Base-by-base conservation (phyloP, 192 early-diverging fungal genomes). In the Backusella parvicylindrica region DNA sequence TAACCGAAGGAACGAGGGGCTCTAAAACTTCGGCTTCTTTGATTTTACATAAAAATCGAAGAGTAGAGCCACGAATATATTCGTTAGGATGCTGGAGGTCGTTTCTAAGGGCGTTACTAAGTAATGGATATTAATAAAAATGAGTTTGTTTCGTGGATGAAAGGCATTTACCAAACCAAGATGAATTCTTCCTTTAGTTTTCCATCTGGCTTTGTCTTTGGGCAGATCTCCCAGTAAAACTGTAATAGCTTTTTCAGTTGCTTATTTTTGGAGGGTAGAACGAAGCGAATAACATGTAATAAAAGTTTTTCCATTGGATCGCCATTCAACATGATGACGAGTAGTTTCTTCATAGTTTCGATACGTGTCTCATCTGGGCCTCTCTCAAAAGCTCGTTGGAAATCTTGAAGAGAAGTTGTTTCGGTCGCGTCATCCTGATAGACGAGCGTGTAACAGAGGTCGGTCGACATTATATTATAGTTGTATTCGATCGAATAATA, bases 21-120 rank as follows among this genome's bases (percentile, higher is more conserved):
- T 98, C 97, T 6, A 99, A 87, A 32, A 99, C 79, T 80, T 99
- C 98, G 15, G 93, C 89, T 77, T 99, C 98, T 66, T 91, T 90
- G 72, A 99, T 87, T 83, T 98, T 98, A 88, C 95, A 95, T 73
- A 99, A 83, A 80, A 97, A 95, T 26, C 98, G 91, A 71, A 99
- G 89, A 35, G 95, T 97, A 2, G 89, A 90, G 18, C 97, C 98
- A 71, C 98, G 89, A 75, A 99, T 95, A 77, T 93, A 99, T 87
- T 99, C 98, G 84, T 99, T 99, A 47, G 98, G 96, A 81, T 98
- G 97, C 83, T 96, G 95, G 33, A 99, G 84, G 82, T 99, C 98
- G 70, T 96, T 97, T 81, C 94, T 87, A 65, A 98, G 82, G 38
- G 96, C 93, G 80, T 99, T 98, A 86, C 92, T 93, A n/a, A n/a